Conservation (phyloP, 305 asterid genomes). For the Solanum hybrid region DNA sequence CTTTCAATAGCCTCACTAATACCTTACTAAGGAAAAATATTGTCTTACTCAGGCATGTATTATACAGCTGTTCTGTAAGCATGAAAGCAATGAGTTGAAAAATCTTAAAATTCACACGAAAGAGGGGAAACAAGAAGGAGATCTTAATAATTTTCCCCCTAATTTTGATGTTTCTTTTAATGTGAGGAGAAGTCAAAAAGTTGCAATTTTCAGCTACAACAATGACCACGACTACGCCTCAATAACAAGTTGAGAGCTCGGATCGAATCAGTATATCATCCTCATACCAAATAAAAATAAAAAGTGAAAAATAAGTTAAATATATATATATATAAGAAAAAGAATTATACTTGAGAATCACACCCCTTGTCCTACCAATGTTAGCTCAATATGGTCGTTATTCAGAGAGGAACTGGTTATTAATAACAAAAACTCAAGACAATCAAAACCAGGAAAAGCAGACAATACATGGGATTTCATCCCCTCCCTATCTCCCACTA, state of each 20-base stretch:
- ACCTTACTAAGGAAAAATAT: background rate
- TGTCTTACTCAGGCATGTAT: background rate
- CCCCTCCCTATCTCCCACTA: background rate
- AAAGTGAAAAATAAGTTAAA: background rate
- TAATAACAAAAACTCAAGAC: background rate
- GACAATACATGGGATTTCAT: background rate
- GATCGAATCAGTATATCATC: background rate
- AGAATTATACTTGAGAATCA: background rate
- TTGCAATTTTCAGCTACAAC: background rate
- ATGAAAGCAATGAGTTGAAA: background rate
- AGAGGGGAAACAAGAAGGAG: background rate
- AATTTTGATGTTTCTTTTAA: background rate
- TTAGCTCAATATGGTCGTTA: background rate
- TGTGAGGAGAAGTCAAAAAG: background rate
- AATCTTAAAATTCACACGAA: background rate
- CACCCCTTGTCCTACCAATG: background rate
- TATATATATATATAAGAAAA: background rate
- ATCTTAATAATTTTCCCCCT: background rate
- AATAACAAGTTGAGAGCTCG: background rate
- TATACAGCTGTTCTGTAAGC: background rate
- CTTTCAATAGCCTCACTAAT: background rate
- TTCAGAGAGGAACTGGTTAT: background rate
- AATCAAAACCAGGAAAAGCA: background rate
- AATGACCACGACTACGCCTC: background rate
- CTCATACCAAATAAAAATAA: background rate